Evolutionary conservation across 1,284 basidiomycete genomes (phyloP), one percentile per base, ranked within the genome.

Genomic region (Anthracocystis panici-leucophaei): DNA sequence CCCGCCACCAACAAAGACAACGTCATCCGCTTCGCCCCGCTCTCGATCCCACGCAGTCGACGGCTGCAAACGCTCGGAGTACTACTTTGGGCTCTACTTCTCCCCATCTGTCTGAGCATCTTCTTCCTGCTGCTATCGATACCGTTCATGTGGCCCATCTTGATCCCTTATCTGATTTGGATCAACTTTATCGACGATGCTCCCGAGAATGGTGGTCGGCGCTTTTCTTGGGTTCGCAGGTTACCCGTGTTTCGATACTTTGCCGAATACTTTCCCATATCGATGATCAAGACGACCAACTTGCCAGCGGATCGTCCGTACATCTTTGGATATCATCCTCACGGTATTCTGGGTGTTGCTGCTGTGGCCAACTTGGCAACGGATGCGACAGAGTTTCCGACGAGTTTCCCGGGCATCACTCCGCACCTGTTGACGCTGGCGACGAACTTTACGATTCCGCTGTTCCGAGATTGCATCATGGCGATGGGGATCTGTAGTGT

Each of bases 341-440:
- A 83, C 67, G 82, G 82, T 6, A 82, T 84, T 46, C 73, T 83
- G 23, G 84, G 80, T 50, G 73, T 83, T 91, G 94, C 94, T 49
- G 95, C 95, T 1, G 89, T 97, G 41, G 92, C 92, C 27, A 97
- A 94, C 31, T 97, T 99, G 78, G 95, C 90, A 0, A 95, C 95
- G 9, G 95, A 98, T 87, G 94, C 92, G 16, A 96, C 93, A 5
- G 93, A 93, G n/a, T 98, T 99, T 87, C 93, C 93, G 1, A 85
- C 89, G 41, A 89, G 90, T 48, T 99, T 95, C 85, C 97, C 97
- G 0, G 95, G 95, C 3, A 92, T 99, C 79, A 90, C 88, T 38
- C 94, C 96, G 0, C 95, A 98, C 85, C 91, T 99, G 27, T 89
- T 99, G 31, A 99, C 97, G 0, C 90, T 97, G 27, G 87, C 90